These are phyloP conservation scores for Fusarium sp. DNA, from an alignment of 2,329 filamentous ascomycete species.

Conservation along the genomic window DNA sequence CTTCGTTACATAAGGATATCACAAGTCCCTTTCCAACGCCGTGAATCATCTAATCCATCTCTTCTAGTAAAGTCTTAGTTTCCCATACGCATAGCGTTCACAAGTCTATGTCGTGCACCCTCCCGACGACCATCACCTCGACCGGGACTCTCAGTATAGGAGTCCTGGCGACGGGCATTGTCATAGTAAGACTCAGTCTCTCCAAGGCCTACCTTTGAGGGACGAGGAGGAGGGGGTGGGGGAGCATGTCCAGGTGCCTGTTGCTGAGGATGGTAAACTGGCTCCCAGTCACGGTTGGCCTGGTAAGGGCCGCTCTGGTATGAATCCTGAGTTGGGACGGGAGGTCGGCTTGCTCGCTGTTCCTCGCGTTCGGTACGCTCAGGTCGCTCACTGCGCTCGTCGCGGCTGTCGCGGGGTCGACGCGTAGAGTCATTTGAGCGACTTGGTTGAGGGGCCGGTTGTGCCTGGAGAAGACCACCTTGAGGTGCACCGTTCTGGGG, in stretches of 20 bases:
- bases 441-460: conserved; percentile 18
- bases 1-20: conserved; percentile 36
- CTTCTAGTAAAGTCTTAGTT: conserved; percentile 28
- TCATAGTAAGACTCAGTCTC: conserved; percentile 52
- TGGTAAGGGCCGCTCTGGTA: conserved; percentile 40
- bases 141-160: conserved; percentile 41
- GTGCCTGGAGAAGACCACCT: conserved; percentile 32
- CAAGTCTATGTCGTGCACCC: conserved; percentile 50
- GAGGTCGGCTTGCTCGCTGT: conserved; percentile 38
- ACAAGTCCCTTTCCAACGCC: conserved; percentile 34
- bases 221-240: conserved; percentile 53
- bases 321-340: conserved; percentile 36
- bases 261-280: conserved; percentile 42
- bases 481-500: conserved; percentile 28
- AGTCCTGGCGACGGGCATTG: conserved; percentile 33
- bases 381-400: conserved; percentile 34
- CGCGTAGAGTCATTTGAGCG: conserved; percentile 39
- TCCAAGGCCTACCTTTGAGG: conserved; percentile 53
- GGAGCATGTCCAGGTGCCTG: conserved; percentile 42
- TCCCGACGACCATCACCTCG: conserved; percentile 43
- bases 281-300: conserved; percentile 47
- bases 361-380: conserved; percentile 36
- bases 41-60: background rate
- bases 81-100: conserved; percentile 50
- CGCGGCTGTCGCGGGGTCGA: conserved; percentile 41